Evolutionary conservation across 164 flowering plant genomes (phyloP).

Genomic region (Berberis thunbergii): DNA sequence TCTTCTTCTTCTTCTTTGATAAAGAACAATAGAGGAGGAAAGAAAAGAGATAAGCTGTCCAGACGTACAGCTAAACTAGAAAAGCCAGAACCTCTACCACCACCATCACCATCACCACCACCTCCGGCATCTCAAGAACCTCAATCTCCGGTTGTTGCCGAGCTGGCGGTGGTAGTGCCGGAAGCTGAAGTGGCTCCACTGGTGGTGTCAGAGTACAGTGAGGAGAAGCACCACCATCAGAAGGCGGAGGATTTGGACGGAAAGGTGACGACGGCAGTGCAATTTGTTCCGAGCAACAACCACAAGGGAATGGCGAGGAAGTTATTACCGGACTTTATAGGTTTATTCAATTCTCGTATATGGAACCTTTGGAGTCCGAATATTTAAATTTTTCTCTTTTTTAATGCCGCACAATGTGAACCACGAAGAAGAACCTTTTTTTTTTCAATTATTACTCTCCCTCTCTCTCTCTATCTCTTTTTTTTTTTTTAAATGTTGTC

Average conservation of each 20-base stretch:
- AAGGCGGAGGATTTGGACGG: background rate
- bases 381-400: background rate
- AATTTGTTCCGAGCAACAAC: slow-evolving; percentile 2
- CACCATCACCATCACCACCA: too few relatives aligned
- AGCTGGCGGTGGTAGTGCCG: background rate
- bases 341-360: slow-evolving; percentile 66
- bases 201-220: slow-evolving; percentile 1
- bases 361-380: slow-evolving; percentile 79
- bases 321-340: slow-evolving; percentile 76
- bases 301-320: slow-evolving; percentile 58
- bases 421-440: too few relatives aligned
- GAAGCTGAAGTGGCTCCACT: slow-evolving; percentile 4
- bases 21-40: slow-evolving; percentile 5
- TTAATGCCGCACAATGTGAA: too few relatives aligned
- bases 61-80: background rate
- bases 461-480: too few relatives aligned
- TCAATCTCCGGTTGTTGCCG: too few relatives aligned
- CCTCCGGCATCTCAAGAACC: background rate
- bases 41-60: slow-evolving; percentile 19
- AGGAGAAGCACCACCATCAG: background rate
- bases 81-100: too few relatives aligned
- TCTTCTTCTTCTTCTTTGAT: slow-evolving; percentile 1
- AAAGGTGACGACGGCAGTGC: background rate
- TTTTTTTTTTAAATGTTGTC: too few relatives aligned
- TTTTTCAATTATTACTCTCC: too few relatives aligned